Evolutionary conservation across 73 alveolate species (phyloP).

Genomic region (Paramecium pentaurelia): DNA sequence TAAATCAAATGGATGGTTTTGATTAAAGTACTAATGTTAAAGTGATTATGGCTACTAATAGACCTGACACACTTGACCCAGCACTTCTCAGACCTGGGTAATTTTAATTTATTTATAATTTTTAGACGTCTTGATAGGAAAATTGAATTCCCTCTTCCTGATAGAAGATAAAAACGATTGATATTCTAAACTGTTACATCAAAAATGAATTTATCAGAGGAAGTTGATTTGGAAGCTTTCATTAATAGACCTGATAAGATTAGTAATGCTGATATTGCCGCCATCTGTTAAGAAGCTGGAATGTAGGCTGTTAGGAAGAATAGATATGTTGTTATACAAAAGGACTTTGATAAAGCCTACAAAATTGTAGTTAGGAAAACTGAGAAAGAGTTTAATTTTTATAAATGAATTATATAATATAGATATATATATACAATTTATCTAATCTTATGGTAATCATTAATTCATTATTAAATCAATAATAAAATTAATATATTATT

Average conservation of each 20-base stretch:
- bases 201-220: constrained; percentile 97
- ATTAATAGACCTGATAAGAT: constrained; percentile 97
- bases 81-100: constrained; percentile 98
- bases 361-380: constrained; percentile 94
- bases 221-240: constrained; percentile 97
- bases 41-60: constrained; percentile 98
- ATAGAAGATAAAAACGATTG: constrained; percentile 94
- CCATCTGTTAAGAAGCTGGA: constrained; percentile 99
- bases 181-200: constrained; percentile 95
- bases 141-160: constrained; percentile 99
- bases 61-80: constrained; percentile 98
- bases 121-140: constrained; percentile 86
- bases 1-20: constrained; percentile 98
- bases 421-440: background rate
- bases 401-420: constrained; percentile 53
- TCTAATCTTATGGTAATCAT: background rate
- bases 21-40: constrained; percentile 90
- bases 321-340: constrained; percentile 96
- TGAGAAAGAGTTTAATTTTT: constrained; percentile 77
- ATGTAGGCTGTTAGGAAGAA: constrained; percentile 97
- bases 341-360: constrained; percentile 98
- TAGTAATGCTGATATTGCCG: constrained; percentile 97
- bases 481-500: background rate
- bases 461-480: background rate
- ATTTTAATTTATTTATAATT: background rate